Percentiles rank a stretch among this genome's conserved stretches.
These are phyloP conservation scores for Zoysia japonica DNA, from an alignment of 176 grass and related monocot genomes.

Conservation along the genomic window DNA sequence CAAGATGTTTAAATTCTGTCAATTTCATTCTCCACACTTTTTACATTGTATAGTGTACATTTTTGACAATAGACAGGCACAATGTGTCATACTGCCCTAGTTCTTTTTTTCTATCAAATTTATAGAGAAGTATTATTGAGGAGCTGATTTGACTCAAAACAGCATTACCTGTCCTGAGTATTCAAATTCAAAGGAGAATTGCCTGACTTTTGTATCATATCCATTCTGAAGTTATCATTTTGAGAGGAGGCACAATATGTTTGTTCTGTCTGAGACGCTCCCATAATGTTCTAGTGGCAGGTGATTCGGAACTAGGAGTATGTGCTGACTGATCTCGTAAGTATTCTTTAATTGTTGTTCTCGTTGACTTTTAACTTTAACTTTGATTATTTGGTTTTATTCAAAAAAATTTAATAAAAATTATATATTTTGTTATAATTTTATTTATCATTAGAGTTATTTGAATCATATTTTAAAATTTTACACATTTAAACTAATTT, in stretches of 20 bases:
- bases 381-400: too few relatives aligned
- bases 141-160: slow-evolving; percentile 1
- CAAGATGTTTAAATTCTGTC: slow-evolving; percentile 32
- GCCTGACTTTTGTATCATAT: slow-evolving; percentile 31
- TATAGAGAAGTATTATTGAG: slow-evolving; percentile 32
- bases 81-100: slow-evolving; percentile 31
- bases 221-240: background rate
- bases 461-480: too few relatives aligned
- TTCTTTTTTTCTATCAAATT: slow-evolving; percentile 48
- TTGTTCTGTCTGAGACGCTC: slow-evolving; percentile 12
- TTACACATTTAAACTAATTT: too few relatives aligned
- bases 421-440: too few relatives aligned
- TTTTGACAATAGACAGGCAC: slow-evolving; percentile 46
- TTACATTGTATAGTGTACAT: slow-evolving; percentile 68
- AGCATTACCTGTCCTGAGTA: background rate
- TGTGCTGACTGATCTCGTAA: background rate
- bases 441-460: too few relatives aligned
- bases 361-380: too few relatives aligned
- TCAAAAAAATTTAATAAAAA: too few relatives aligned
- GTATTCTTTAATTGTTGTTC: too few relatives aligned
- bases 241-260: background rate
- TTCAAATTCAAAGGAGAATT: background rate
- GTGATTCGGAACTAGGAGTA: background rate
- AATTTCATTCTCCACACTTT: slow-evolving; percentile 23
- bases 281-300: background rate